Evolutionary conservation across 2,329 filamentous ascomycete species (phyloP).

Genomic region (Zopfia rhizophila): DNA sequence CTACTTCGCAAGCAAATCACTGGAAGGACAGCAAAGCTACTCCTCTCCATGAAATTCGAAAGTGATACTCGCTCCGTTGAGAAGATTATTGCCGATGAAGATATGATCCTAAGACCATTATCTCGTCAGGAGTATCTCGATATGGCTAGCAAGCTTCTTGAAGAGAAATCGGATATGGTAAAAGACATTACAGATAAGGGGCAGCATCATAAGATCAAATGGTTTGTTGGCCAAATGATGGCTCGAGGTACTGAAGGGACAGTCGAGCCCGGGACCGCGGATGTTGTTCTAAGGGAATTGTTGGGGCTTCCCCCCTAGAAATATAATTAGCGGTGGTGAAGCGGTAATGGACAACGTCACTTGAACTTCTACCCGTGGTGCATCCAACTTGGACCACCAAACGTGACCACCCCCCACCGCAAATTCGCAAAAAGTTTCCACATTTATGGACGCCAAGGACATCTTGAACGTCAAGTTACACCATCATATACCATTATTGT

Average conservation of each 20-base stretch:
- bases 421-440: too few species aligned
- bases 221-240: conserved; percentile 76
- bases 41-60: conserved; percentile 66
- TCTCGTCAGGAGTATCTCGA: conserved; percentile 65
- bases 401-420: too few species aligned
- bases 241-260: conserved; percentile 68
- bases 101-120: conserved; percentile 65
- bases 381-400: too few species aligned
- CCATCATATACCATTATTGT: too few species aligned
- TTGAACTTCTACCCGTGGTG: too few species aligned
- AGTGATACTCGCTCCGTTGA: conserved; percentile 60
- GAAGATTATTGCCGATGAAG: conserved; percentile 66
- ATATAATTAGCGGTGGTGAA: conserved; percentile 13
- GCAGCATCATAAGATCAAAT: conserved; percentile 73
- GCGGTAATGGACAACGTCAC: too few species aligned
- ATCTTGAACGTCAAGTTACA: too few species aligned
- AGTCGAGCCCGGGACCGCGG: conserved; percentile 69
- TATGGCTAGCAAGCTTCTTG: conserved; percentile 65
- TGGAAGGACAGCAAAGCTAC: conserved; percentile 67
- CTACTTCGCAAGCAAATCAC: conserved; percentile 58
- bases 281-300: conserved; percentile 63
- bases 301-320: conserved; percentile 42
- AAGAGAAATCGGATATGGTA: conserved; percentile 67
- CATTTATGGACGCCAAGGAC: too few species aligned
- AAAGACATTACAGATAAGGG: conserved; percentile 68